Conservation (phyloP, 1,139 yeast species). For the Kodamaea arcana region DNA sequence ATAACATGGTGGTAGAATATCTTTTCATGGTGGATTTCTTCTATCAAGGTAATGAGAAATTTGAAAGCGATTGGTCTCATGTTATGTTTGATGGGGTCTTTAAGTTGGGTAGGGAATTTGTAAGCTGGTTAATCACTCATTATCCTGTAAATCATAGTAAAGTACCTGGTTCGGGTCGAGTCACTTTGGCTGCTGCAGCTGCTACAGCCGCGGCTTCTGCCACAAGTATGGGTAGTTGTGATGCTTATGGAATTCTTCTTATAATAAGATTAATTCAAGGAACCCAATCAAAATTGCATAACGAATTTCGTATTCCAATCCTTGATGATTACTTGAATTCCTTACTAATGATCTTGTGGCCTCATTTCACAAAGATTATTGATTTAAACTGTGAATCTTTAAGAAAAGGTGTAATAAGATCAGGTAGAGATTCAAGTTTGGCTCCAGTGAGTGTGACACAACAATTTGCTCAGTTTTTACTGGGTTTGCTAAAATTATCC, state of each 20-base stretch:
- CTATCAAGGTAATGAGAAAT: constrained; percentile 44
- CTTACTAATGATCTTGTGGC: constrained; percentile 73
- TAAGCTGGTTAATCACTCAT: constrained; percentile 34
- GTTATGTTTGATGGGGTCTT: constrained; percentile 47
- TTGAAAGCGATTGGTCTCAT: constrained; percentile 48
- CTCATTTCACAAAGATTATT: constrained; percentile 71
- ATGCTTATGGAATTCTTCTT: constrained; percentile 74
- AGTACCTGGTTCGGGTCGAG: constrained; percentile 12
- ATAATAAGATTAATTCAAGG: constrained; percentile 70
- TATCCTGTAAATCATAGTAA: constrained; percentile 19
- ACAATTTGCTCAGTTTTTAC: constrained; percentile 71
- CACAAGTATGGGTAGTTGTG: constrained; percentile 42
- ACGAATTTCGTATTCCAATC: constrained; percentile 63
- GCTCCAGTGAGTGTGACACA: constrained; percentile 62
- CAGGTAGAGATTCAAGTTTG: constrained; percentile 39
- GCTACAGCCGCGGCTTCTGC: constrained; percentile 15
- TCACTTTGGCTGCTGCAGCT: constrained; percentile 14
- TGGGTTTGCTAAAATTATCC: constrained; percentile 65
- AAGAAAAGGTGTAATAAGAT: constrained; percentile 36
- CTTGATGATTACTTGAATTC: constrained; percentile 71
- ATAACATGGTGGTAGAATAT: constrained; percentile 76
- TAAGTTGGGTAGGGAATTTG: constrained; percentile 41
- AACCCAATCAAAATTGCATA: constrained; percentile 59
- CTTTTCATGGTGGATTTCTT: constrained; percentile 72
- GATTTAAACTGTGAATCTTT: constrained; percentile 75